Base-by-base conservation (phyloP, 345 rosid genomes). In the Brassica cretica region DNA sequence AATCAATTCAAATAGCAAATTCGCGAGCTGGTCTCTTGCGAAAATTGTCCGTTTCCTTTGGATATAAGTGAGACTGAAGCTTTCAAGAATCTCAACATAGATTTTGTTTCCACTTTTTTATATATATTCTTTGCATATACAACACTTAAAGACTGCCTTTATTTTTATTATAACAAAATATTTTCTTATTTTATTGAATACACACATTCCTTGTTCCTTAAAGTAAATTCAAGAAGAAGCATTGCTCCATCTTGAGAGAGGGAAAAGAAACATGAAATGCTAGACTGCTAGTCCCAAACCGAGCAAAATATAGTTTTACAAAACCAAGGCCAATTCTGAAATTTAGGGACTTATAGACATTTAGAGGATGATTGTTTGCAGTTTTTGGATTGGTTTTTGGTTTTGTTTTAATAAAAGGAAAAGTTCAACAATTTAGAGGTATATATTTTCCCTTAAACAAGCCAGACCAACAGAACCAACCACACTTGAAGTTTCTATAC, bases 1-100 rank as follows among this genome's bases (percentile, higher is more conserved):
- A 7, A 46, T 19, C 19, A 51, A 61, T 8, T 53, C 19, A 71
- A 53, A 25, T 77, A 41, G 67, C 32, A 59, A 41, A 68, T 41
- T 5, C 62, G 5, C 39, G 78, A 51, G 64, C 77, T 78, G 64
- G 77, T 78, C 73, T 72, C 44, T 6, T 32, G 73, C 77, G 66
- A 66, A 30, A 9, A 11, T 5, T 79, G 66, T 78, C 82, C 82
- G 74, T 25, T 19, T 79, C 74, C 24, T 24, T 61, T 7, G 74
- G 74, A 67, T 66, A 61, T 21, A 72, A 73, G 56, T 51, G 16
- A 46, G 21, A 16, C 60, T 72, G 68, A 72, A 77, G 14, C 35
- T 39, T 77, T 56, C 72, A 76, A 21, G 24, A 21, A 9, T 33
- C 5, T 15, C 44, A 70, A 32, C 29, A 32, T 69, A 68, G 11